Evolutionary conservation across 2,329 filamentous ascomycete species (phyloP), one percentile per base, ranked within the genome.

Genomic region (Fusarium beomiforme): DNA sequence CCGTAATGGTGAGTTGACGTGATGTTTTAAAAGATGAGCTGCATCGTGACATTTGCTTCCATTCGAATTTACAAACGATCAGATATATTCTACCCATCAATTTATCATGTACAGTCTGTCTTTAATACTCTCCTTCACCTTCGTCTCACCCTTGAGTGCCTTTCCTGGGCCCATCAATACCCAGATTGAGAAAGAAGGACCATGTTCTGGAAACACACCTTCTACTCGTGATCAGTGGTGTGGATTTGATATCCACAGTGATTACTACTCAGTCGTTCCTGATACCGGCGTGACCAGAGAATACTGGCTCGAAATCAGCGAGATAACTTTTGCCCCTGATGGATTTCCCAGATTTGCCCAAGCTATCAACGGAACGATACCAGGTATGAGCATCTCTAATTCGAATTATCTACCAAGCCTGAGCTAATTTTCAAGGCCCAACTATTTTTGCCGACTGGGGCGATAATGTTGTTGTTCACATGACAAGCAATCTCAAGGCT

Each of bases 351-450:
- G 83, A 19, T 65, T 75, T 13, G 79, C 77, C 36, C 80, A 83
- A 73, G 81, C 88, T n/a, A 76, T 90, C 73, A 91, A 91, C 71
- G 86, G 85, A 14, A 81, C 85, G 47, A 85, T 89, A 67, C 90
- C 90, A 5, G 90, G 71, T 69, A 66, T 24, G 49, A 14, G 33
- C n/a, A 34, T 29, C 19, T 14, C 16, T 33, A 17, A 13, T 14
- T n/a, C 16, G 11, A 12, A 13, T 8, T 24, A 13, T 26, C 21
- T 34, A 23, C 24, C 33, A 39, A 42, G n/a, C 16, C 14, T 3
- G 43, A 24, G 19, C 47, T 71, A 47, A 71, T 26, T 13, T 36
- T 13, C 21, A 21, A 71, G 70, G 89, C 0, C 90, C 90, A 4
- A 84, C 83, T 3, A 84, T 91, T 42, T 80, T 84, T 50, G 88